A percentile compares a stretch with the other conserved stretches of the same genome.
Conservation (phyloP, 2,329 filamentous ascomycete species). For the Pestalotiopsis sp. region DNA sequence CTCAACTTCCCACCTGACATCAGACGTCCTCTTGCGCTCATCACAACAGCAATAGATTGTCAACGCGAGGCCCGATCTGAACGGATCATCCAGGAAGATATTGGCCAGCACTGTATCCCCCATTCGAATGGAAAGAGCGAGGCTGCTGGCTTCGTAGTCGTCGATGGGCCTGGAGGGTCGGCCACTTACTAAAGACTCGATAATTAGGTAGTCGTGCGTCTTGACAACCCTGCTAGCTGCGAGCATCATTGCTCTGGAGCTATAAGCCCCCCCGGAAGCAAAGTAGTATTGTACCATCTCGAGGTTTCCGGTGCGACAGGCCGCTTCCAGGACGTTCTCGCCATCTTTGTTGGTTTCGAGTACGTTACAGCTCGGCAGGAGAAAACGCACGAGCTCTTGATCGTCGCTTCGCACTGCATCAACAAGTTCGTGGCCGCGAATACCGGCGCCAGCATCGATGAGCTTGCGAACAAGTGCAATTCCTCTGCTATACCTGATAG, state of each 20-base stretch:
- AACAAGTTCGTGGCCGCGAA: not conserved
- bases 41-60: not conserved
- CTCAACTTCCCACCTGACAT: not conserved
- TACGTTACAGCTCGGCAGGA: not conserved
- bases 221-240: not conserved
- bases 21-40: no score
- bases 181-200: not conserved
- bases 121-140: not conserved
- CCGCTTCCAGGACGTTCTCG: not conserved
- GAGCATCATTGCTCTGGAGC: not conserved
- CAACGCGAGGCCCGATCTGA: not conserved
- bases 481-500: not conserved
- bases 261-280: not conserved
- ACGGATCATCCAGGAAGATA: not conserved
- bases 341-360: not conserved
- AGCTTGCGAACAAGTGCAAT: not conserved
- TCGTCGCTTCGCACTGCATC: not conserved
- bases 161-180: not conserved
- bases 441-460: not conserved
- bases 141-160: not conserved
- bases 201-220: not conserved
- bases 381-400: not conserved
- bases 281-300: not conserved
- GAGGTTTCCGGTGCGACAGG: not conserved
- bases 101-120: not conserved